phyloP scores from a whole-genome alignment of 2,329 filamentous ascomycete genomes.

The Colletotrichum sp. region DNA sequence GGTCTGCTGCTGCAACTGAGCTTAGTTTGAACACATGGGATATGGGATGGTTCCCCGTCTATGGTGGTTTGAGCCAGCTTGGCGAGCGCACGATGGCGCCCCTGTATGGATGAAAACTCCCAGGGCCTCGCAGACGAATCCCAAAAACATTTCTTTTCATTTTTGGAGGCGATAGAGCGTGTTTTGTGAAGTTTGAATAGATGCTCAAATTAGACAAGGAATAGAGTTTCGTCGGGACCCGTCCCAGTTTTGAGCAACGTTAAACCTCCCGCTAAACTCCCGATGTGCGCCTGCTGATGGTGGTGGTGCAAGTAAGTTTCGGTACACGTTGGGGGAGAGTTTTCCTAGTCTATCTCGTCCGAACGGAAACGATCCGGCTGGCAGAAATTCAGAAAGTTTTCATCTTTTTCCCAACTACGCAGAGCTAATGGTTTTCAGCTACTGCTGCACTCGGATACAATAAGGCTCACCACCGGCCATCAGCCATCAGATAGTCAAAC shows the following conservation, averaged over 20 bases:
- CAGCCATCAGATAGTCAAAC: no score
- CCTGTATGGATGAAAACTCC: neutral
- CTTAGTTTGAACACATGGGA: neutral
- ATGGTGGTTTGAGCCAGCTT: neutral
- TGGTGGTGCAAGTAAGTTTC: no score
- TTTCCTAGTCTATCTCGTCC: neutral
- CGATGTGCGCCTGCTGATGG: neutral
- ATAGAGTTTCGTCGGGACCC: neutral
- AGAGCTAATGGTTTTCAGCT: neutral
- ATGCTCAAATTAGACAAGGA: neutral
- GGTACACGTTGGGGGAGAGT: neutral
- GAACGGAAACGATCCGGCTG: neutral
- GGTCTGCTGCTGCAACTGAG: slow-evolving; percentile 12
- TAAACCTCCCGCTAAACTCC: neutral
- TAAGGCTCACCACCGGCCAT: no score
- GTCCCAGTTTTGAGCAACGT: neutral
- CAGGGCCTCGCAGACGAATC: neutral
- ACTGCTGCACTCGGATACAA: neutral
- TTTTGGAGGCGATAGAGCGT: neutral
- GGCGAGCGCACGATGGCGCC: neutral
- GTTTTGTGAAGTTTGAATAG: neutral
- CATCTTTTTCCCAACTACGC: no score
- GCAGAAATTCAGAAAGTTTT: neutral
- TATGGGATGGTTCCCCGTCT: fast-evolving
- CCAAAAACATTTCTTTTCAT: fast-evolving